These are phyloP conservation scores for Agrocybe praecox DNA, from an alignment of 768 basidiomycete species.

Conservation along the genomic window DNA sequence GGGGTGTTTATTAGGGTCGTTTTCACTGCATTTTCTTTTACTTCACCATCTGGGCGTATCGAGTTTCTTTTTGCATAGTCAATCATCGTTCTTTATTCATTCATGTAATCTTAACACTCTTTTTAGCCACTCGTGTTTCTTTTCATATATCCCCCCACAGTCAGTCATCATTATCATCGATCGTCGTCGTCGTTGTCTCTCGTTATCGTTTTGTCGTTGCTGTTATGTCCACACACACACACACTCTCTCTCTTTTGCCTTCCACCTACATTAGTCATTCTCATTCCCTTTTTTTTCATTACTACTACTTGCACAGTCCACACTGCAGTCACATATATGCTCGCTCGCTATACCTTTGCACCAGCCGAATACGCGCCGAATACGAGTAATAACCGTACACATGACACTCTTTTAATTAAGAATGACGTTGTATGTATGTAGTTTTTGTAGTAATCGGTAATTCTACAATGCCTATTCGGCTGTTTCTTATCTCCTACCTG, in stretches of 20 bases:
- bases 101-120: constrained; percentile 12
- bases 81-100: constrained; percentile 8
- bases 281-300: background rate
- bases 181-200: constrained; percentile 7
- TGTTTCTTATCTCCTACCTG: too few species aligned
- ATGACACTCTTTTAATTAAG: too few species aligned
- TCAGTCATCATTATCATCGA: background rate
- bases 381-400: too few species aligned
- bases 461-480: too few species aligned
- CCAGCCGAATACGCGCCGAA: too few species aligned
- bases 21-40: background rate
- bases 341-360: background rate
- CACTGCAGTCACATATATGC: background rate
- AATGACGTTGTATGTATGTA: too few species aligned
- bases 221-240: too few species aligned
- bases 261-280: background rate
- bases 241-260: background rate
- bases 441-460: too few species aligned
- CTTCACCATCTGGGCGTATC: background rate
- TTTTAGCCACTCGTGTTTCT: background rate
- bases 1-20: too few species aligned
- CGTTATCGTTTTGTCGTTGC: background rate
- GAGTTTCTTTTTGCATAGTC: background rate
- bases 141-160: background rate
- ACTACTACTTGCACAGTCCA: background rate